These are phyloP conservation scores for Akanthomyces dipterigenus DNA, from an alignment of 2,329 filamentous ascomycete species.

Conservation along the genomic window DNA sequence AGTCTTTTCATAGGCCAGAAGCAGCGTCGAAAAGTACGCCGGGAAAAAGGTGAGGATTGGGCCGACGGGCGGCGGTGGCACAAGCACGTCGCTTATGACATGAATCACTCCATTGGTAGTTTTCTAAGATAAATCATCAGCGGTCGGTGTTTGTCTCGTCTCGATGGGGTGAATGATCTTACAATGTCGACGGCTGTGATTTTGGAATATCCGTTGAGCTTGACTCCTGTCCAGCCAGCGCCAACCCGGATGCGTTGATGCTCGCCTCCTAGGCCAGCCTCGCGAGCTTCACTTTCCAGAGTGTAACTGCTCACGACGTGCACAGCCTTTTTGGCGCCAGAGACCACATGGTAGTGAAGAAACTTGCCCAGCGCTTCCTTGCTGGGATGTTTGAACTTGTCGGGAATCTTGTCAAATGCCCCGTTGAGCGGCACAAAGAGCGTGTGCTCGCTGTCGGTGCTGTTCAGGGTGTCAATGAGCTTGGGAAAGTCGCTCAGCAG, in stretches of 20 bases:
- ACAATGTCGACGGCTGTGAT: constrained; percentile 66
- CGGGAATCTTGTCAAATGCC: constrained; percentile 61
- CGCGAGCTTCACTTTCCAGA: constrained; percentile 60
- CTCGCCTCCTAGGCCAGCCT: constrained; percentile 52
- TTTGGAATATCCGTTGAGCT: constrained; percentile 70
- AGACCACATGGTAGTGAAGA: constrained; percentile 68
- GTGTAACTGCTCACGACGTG: constrained; percentile 66
- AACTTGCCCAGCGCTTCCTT: constrained; percentile 65
- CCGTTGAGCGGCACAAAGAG: constrained; percentile 73
- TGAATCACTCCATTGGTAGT: constrained; percentile 79
- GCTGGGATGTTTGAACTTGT: constrained; percentile 50
- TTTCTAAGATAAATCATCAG: constrained; percentile 34
- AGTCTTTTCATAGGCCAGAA: constrained; percentile 68
- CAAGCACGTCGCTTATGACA: constrained; percentile 64
- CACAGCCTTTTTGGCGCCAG: constrained; percentile 58
- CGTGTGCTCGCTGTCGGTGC: constrained; percentile 67
- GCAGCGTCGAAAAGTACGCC: constrained; percentile 68
- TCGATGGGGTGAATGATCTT: constrained; percentile 21
- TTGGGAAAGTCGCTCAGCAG: constrained; percentile 68
- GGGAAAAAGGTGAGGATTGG: constrained; percentile 58
- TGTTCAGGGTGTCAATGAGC: constrained; percentile 66
- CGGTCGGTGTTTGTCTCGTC: not conserved
- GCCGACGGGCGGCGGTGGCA: constrained; percentile 63
- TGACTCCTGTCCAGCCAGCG: constrained; percentile 54
- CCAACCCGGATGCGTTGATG: constrained; percentile 68